Evolutionary conservation across 192 early-diverging fungal genomes (phyloP).

Genomic region (Lobosporangium transversale): DNA sequence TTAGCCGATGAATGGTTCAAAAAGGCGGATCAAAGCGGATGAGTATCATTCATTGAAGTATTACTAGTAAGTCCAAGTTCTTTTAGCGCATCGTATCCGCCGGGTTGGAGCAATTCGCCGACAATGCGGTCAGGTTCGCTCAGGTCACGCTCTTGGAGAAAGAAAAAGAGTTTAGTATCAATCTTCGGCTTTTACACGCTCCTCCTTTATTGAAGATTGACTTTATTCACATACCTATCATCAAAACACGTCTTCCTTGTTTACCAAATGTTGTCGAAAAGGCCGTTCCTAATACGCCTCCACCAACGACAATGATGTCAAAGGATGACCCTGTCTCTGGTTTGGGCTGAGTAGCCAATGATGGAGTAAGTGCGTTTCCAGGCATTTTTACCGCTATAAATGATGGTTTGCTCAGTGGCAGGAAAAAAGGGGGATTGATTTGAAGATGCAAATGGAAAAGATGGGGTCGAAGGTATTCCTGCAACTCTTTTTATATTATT

Average conservation of each 20-base stretch:
- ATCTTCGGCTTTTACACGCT: too few relatives aligned
- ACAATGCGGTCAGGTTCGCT: slow-evolving; percentile 97
- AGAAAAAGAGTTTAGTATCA: neutral
- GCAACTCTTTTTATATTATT: too few relatives aligned
- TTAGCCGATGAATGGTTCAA: too few relatives aligned
- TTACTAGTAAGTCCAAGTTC: slow-evolving; percentile 69
- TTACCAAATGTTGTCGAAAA: slow-evolving; percentile 80
- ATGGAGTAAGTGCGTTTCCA: slow-evolving; percentile 13
- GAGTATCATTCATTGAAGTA: too few relatives aligned
- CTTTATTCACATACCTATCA: slow-evolving; percentile 66
- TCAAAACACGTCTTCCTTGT: slow-evolving; percentile 74
- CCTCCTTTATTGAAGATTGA: too few relatives aligned
- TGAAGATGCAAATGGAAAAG: too few relatives aligned
- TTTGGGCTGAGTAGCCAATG: slow-evolving; percentile 31
- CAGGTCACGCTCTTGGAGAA: slow-evolving; percentile 82
- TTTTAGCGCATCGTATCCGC: slow-evolving; percentile 85
- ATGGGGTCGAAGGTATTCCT: too few relatives aligned
- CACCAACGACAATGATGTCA: slow-evolving; percentile 91
- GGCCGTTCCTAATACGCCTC: slow-evolving; percentile 90
- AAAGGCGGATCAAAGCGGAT: too few relatives aligned
- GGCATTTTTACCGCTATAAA: too few relatives aligned
- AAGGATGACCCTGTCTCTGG: slow-evolving; percentile 50
- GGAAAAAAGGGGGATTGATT: too few relatives aligned
- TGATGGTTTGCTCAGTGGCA: too few relatives aligned
- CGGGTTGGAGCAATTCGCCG: slow-evolving; percentile 96